Percentiles rank a stretch among this genome's conserved stretches.
phyloP scores from a whole-genome alignment of 2,329 filamentous ascomycete genomes.

The Neobulgaria alba region DNA sequence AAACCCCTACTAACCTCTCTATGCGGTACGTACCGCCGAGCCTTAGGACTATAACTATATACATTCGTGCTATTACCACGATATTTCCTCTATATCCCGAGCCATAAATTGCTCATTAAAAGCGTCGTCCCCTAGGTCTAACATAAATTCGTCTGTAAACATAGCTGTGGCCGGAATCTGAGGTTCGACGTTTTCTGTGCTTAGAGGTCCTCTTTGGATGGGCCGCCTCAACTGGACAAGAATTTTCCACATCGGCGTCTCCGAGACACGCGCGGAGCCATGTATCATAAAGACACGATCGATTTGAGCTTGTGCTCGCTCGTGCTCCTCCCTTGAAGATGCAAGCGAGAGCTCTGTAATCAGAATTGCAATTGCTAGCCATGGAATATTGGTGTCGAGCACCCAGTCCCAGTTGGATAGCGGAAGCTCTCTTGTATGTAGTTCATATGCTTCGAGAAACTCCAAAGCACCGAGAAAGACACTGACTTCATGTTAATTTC shows the following conservation, averaged over 20 bases:
- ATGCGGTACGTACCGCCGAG: no score
- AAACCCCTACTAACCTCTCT: no score
- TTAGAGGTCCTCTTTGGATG: no score
- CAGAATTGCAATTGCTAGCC: slow-evolving; percentile 14
- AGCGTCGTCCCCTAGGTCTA: no score
- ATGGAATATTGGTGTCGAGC: slow-evolving; percentile 14
- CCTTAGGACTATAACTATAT: no score
- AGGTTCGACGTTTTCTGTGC: no score
- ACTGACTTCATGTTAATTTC: slow-evolving; percentile 5
- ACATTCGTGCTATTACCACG: no score
- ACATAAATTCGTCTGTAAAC: no score
- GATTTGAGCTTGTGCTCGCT: slow-evolving; percentile 10
- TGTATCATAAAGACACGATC: slow-evolving; percentile 7
- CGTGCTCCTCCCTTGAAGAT: slow-evolving; percentile 6
- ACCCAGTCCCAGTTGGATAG: slow-evolving; percentile 13
- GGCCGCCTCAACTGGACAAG: slow-evolving; percentile 10
- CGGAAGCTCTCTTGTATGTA: slow-evolving; percentile 9
- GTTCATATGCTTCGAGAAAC: slow-evolving; percentile 15
- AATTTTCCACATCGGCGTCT: slow-evolving; percentile 12
- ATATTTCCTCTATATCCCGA: no score
- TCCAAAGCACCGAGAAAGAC: slow-evolving; percentile 12
- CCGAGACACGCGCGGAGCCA: slow-evolving; percentile 2
- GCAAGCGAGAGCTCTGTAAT: slow-evolving; percentile 7
- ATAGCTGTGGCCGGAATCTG: no score
- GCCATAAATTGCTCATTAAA: no score